These are phyloP conservation scores for Wickerhamiella bombiphila DNA, from an alignment of 805 yeast genomes.

Conservation along the genomic window DNA sequence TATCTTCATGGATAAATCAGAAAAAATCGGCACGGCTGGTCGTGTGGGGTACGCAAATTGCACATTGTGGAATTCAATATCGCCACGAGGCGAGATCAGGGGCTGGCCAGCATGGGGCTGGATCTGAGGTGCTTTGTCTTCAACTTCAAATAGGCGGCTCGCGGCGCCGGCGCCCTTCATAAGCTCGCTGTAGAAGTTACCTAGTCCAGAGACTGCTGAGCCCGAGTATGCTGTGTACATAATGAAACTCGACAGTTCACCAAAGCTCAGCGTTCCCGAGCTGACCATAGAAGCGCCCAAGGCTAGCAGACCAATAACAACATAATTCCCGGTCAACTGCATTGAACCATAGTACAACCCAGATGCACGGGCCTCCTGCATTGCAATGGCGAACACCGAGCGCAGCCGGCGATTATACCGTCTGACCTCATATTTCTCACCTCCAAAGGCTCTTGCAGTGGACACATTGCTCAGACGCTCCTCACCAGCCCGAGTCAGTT, in stretches of 20 bases:
- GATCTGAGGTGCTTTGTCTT: conserved; percentile 62
- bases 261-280: conserved; percentile 61
- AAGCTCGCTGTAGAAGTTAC: conserved; percentile 80
- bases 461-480: conserved; percentile 75
- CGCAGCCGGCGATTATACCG: conserved; percentile 61
- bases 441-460: conserved; percentile 83
- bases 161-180: conserved; percentile 98
- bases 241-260: conserved; percentile 83
- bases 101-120: conserved; percentile 48
- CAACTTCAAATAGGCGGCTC: conserved; percentile 73
- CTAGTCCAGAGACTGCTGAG: conserved; percentile 77
- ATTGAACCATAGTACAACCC: conserved; percentile 68
- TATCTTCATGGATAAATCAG: conserved; percentile 43
- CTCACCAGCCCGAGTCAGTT: conserved; percentile 76
- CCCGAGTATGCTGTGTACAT: conserved; percentile 94
- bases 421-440: conserved; percentile 63
- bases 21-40: conserved; percentile 52
- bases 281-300: conserved; percentile 75
- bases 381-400: conserved; percentile 48
- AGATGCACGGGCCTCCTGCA: conserved; percentile 63
- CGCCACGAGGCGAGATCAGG: conserved; percentile 23
- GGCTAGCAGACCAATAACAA: conserved; percentile 59
- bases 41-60: conserved; percentile 75
- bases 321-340: conserved; percentile 71
- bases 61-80: conserved; percentile 48